Base-by-base conservation (phyloP, 2,329 filamentous ascomycete species). In the Fusarium concolor region DNA sequence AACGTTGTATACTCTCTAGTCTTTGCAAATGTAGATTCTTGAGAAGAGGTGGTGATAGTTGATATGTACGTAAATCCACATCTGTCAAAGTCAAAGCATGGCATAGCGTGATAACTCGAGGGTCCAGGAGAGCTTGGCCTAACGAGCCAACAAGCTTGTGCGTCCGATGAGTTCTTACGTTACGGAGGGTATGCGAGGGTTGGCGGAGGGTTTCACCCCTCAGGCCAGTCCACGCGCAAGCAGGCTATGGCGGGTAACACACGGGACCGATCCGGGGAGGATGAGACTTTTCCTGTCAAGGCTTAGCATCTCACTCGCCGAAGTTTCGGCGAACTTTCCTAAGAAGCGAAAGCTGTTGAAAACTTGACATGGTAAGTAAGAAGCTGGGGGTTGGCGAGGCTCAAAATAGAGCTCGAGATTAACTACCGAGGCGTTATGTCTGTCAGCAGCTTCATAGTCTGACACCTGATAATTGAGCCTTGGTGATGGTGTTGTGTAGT, bases 231-330 rank as follows among this genome's bases (percentile, higher is more conserved):
- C 18, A 51, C 33, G 15, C 22, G n/a, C 69, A 68, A 18, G n/a
- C 69, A 68, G 57, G 57, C 68, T 71, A 72, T 72, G 62, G 44
- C 71, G 71, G 64, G 67, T 71, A 71, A 65, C 20, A 31, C 41
- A 51, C 55, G 24, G 60, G 58, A 41, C 59, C 62, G 71, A 73
- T 72, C 71, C 71, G 71, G 62, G 24, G 69, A 61, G 62, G 67
- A 72, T 51, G 41, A 38, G 52, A 26, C 65, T 52, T 67, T 67
- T 33, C 70, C 51, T 39, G 58, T 53, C 51, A 26, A 39, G 59
- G 70, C 56, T 52, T 71, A 71, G 63, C 42, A 70, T 44, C n/a
- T 31, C n/a, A 49, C 53, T 62, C 49, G 33, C 58, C 60, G 26
- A 50, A 35, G n/a, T 28, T 56, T 68, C 59, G 49, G 59, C 65